Percentiles rank a stretch among this genome's conserved stretches.
Conservation (phyloP, 805 yeast genomes). For the Phaffomyces opuntiae region DNA sequence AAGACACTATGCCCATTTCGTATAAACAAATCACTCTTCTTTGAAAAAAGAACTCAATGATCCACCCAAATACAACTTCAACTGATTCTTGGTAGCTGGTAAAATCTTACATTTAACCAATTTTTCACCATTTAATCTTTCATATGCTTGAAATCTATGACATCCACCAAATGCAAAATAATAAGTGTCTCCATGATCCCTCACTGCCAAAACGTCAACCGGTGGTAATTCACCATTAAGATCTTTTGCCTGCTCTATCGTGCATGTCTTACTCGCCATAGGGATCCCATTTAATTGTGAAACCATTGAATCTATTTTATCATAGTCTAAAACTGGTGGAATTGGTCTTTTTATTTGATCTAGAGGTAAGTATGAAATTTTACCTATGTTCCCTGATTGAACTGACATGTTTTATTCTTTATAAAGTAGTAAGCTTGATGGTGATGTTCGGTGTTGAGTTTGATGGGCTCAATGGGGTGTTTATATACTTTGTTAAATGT, state of each 20-base stretch:
- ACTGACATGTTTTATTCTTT: constrained; percentile 43
- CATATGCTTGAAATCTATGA: constrained; percentile 85
- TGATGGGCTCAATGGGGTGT: no score
- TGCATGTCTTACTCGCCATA: constrained; percentile 55
- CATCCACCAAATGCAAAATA: constrained; percentile 91
- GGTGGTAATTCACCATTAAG: constrained; percentile 68
- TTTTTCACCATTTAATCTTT: constrained; percentile 36
- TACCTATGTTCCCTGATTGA: constrained; percentile 51
- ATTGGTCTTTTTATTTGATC: constrained; percentile 70
- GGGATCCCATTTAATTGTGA: constrained; percentile 62
- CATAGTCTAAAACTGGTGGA: constrained; percentile 71
- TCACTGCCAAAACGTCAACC: constrained; percentile 65
- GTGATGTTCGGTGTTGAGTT: no score
- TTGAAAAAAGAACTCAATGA: constrained; percentile 41
- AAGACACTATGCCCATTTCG: no score
- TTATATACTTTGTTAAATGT: no score
- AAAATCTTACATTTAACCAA: constrained; percentile 64
- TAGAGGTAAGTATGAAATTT: constrained; percentile 56
- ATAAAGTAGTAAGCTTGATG: no score
- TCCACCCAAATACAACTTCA: constrained; percentile 64
- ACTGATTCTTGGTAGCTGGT: constrained; percentile 68
- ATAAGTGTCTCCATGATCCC: constrained; percentile 51
- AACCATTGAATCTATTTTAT: constrained; percentile 74
- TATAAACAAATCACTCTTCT: background rate
- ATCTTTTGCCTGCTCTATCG: constrained; percentile 29